Percentiles rank a stretch among this genome's conserved stretches.
These are phyloP conservation scores for Trichoderma simmonsii DNA, from an alignment of 2,329 filamentous ascomycete species.

Conservation along the genomic window DNA sequence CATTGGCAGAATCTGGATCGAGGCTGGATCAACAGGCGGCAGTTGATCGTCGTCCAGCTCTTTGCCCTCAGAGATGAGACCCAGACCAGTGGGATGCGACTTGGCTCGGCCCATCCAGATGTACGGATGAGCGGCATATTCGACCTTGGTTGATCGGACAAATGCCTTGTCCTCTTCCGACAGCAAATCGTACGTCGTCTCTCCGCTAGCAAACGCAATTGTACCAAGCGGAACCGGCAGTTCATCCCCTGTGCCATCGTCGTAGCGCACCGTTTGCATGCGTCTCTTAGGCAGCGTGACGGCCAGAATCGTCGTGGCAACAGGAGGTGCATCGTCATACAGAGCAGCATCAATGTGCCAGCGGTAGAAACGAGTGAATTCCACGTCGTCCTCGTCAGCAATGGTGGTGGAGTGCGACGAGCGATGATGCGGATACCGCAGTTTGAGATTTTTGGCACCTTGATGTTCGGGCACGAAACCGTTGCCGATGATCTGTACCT, in stretches of 20 bases:
- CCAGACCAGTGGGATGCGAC: background rate
- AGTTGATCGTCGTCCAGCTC: background rate
- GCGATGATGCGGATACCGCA: background rate
- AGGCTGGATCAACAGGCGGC: background rate
- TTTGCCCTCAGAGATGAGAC: background rate
- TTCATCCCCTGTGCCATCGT: background rate
- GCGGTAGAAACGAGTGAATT: background rate
- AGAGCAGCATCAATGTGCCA: background rate
- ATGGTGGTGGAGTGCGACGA: background rate
- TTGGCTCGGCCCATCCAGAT: background rate
- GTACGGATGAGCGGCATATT: background rate
- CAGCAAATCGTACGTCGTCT: background rate
- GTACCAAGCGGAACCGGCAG: background rate
- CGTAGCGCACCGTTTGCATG: background rate
- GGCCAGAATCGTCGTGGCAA: background rate
- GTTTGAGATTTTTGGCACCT: background rate
- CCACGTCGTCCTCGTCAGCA: background rate
- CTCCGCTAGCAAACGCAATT: background rate
- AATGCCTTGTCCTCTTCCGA: background rate
- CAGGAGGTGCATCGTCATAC: background rate
- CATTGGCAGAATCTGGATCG: background rate
- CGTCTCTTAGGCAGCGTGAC: background rate
- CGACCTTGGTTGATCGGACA: background rate
- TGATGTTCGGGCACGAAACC: background rate
- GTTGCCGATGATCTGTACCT: slow-evolving; percentile 2